Evolutionary conservation across 2,329 filamentous ascomycete genomes (phyloP).

Genomic region (Penicillium aurantiogriseum): DNA sequence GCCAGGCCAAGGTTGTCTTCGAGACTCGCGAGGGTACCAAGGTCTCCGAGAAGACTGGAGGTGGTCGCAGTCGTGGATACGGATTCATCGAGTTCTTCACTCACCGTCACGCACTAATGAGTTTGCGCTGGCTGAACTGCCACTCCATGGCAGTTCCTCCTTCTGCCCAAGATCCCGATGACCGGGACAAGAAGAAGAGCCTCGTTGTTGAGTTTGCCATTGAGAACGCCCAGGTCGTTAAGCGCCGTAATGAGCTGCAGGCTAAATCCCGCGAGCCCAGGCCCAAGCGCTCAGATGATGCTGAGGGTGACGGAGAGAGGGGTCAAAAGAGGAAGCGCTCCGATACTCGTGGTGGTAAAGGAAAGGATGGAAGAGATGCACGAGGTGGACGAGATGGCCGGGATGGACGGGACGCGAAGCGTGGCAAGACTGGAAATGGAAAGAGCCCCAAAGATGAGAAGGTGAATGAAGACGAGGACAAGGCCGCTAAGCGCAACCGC

Average conservation of each 20-base stretch:
- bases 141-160: conserved; percentile 52
- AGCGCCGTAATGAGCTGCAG: conserved; percentile 57
- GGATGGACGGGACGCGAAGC: conserved; percentile 31
- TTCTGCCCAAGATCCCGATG: conserved; percentile 30
- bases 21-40: conserved; percentile 84
- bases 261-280: conserved; percentile 26
- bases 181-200: conserved; percentile 75
- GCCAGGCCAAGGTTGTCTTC: conserved; percentile 92
- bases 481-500: conserved; percentile 63
- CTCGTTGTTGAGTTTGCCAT: conserved; percentile 97
- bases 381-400: conserved; percentile 1
- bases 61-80: conserved; percentile 84
- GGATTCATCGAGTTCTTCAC: conserved; percentile 97
- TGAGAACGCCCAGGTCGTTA: conserved; percentile 95
- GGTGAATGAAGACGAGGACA: conserved; percentile 48
- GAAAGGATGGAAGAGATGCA: conserved; percentile 17
- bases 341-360: conserved; percentile 21
- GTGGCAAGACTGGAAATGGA: conserved; percentile 1
- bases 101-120: conserved; percentile 93
- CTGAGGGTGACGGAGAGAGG: conserved; percentile 26
- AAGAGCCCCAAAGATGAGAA: conserved; percentile 23
- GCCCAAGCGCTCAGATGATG: conserved; percentile 29
- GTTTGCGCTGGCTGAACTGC: conserved; percentile 88
- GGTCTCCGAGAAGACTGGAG: conserved; percentile 71
- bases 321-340: conserved; percentile 37